A percentile compares a stretch with the other conserved stretches of the same genome.
These are phyloP conservation scores for Plicaturopsis crispa DNA, from an alignment of 768 basidiomycete genomes.

Conservation along the genomic window DNA sequence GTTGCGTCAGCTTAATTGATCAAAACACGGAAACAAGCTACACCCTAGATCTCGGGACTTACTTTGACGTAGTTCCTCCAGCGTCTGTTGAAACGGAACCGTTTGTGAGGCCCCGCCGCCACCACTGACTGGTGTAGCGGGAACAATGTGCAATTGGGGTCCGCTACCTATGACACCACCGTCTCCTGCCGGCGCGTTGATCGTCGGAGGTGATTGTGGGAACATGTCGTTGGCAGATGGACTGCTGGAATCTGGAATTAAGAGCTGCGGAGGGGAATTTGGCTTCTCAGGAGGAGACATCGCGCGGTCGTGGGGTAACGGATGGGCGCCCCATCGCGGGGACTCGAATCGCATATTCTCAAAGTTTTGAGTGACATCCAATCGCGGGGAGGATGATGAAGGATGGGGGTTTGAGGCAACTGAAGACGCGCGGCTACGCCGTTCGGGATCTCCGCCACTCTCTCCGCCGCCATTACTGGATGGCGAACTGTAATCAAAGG, in stretches of 20 bases:
- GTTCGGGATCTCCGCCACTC: slow-evolving; percentile 34
- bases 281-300: slow-evolving; percentile 41
- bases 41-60: slow-evolving; percentile 18
- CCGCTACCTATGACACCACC: slow-evolving; percentile 38
- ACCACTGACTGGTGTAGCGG: slow-evolving; percentile 72
- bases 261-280: slow-evolving; percentile 53
- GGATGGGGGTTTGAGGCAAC: slow-evolving; percentile 49
- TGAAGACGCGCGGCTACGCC: slow-evolving; percentile 58
- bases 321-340: slow-evolving; percentile 45
- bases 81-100: slow-evolving; percentile 44
- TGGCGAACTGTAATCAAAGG: slow-evolving; percentile 61
- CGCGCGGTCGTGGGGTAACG: slow-evolving; percentile 35
- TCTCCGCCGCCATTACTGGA: slow-evolving; percentile 41
- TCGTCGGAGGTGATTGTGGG: slow-evolving; percentile 39
- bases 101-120: slow-evolving; percentile 39
- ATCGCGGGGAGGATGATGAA: slow-evolving; percentile 40
- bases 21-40: slow-evolving; percentile 14
- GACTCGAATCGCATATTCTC: slow-evolving; percentile 61
- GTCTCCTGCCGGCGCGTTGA: slow-evolving; percentile 57
- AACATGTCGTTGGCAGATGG: slow-evolving; percentile 26
- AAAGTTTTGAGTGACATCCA: slow-evolving; percentile 49
- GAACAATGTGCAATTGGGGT: slow-evolving; percentile 71
- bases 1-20: no score
- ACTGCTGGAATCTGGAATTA: slow-evolving; percentile 50
- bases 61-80: slow-evolving; percentile 49